A percentile compares a stretch with the other conserved stretches of the same genome.
Evolutionary conservation across 495 filamentous ascomycete genomes (phyloP).

Genomic region (Neurospora sp.): DNA sequence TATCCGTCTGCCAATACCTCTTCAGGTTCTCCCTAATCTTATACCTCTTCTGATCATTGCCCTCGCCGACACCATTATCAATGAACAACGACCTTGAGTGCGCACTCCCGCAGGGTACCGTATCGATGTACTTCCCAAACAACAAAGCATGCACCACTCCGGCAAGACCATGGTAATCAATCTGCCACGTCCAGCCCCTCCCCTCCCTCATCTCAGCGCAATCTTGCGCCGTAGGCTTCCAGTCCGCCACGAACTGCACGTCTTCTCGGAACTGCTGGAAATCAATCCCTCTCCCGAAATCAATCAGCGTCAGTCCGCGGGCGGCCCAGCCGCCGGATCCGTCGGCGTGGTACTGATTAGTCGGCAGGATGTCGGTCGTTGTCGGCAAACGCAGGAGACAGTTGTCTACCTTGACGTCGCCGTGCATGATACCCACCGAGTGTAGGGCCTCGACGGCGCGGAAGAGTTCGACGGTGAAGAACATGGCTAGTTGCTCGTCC

Average conservation of each 20-base stretch:
- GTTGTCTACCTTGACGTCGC: slow-evolving; percentile 93
- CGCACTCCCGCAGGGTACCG: slow-evolving; percentile 34
- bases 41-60: slow-evolving; percentile 38
- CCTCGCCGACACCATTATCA: too few relatives aligned
- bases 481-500: slow-evolving; percentile 87
- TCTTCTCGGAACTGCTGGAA: slow-evolving; percentile 69
- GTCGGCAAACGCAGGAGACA: slow-evolving; percentile 76
- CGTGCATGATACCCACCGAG: slow-evolving; percentile 69
- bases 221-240: slow-evolving; percentile 74
- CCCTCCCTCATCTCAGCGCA: slow-evolving; percentile 91
- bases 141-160: slow-evolving; percentile 77
- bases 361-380: slow-evolving; percentile 21
- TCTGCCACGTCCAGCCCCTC: slow-evolving; percentile 90
- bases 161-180: slow-evolving; percentile 88
- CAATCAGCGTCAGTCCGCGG: slow-evolving; percentile 79
- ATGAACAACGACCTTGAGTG: not conserved
- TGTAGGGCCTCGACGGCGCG: slow-evolving; percentile 85
- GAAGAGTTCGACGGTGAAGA: slow-evolving; percentile 85
- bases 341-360: slow-evolving; percentile 53
- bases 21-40: slow-evolving; percentile 70
- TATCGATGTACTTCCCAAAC: slow-evolving; percentile 93
- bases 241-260: slow-evolving; percentile 89
- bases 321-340: slow-evolving; percentile 68
- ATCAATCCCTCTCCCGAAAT: slow-evolving; percentile 92
- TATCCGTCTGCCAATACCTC: slow-evolving; percentile 87